Conservation (phyloP, 148 eudicot species). For the Rheum nobile region DNA sequence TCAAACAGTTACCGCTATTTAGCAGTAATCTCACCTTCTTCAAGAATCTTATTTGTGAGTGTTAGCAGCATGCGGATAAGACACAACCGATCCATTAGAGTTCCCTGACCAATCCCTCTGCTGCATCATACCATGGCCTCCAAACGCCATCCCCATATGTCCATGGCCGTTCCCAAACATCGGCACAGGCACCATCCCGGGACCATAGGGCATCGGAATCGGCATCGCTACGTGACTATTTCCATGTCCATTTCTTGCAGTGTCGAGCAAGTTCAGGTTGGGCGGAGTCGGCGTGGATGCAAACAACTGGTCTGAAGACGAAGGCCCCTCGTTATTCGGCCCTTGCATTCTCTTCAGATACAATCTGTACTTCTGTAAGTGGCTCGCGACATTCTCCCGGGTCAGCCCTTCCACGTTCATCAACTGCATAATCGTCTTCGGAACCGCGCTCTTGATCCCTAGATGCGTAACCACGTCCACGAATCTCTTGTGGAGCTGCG, state of each 20-base stretch:
- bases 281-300: background rate
- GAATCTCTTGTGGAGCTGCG: slow-evolving; percentile 84
- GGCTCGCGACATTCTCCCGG: slow-evolving; percentile 87
- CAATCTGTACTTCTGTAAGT: slow-evolving; percentile 82
- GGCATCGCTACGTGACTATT: slow-evolving; percentile 4
- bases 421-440: slow-evolving; percentile 92
- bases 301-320: slow-evolving; percentile 1
- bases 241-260: background rate
- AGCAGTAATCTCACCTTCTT: background rate
- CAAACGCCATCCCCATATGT: background rate
- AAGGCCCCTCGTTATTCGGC: background rate
- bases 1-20: no score
- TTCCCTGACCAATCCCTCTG: slow-evolving; percentile 42
- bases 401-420: slow-evolving; percentile 95
- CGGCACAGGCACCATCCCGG: slow-evolving; percentile 21
- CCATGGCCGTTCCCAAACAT: slow-evolving; percentile 23
- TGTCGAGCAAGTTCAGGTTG: background rate
- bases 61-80: slow-evolving; percentile 8
- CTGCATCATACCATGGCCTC: slow-evolving; percentile 25
- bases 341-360: slow-evolving; percentile 85
- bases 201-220: slow-evolving; percentile 9
- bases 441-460: slow-evolving; percentile 82
- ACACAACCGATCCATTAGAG: slow-evolving; percentile 15
- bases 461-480: slow-evolving; percentile 75
- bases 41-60: background rate